Percentiles rank a stretch among this genome's conserved stretches.
Evolutionary conservation across 306 rosid genomes (phyloP).

Genomic region (Fagus sylvatica): DNA sequence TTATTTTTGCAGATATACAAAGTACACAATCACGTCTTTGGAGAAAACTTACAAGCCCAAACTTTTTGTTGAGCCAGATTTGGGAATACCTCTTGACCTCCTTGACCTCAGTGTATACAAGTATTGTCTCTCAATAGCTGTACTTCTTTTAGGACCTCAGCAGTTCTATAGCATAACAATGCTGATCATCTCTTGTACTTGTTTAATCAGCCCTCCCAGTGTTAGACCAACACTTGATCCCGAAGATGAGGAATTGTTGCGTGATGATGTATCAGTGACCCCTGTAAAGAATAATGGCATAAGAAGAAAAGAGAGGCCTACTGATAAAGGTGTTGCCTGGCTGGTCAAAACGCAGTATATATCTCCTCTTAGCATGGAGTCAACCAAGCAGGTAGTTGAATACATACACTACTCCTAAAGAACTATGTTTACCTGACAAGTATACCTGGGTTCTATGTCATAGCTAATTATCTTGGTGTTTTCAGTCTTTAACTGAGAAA

Average conservation of each 20-base stretch:
- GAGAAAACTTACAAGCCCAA: conserved; percentile 95
- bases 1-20: conserved; percentile 64
- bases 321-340: conserved; percentile 99
- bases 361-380: conserved; percentile 92
- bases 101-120: conserved; percentile 98
- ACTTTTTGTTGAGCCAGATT: conserved; percentile 96
- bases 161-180: conserved; percentile 22
- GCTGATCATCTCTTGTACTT: conserved; percentile 33
- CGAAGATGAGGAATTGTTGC: conserved; percentile 93
- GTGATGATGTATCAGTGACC: conserved; percentile 73
- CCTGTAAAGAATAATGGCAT: conserved; percentile 90
- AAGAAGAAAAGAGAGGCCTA: conserved; percentile 87
- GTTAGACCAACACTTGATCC: conserved; percentile 67
- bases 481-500: conserved; percentile 92
- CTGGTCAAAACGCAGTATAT: conserved; percentile 97
- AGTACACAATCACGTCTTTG: conserved; percentile 82
- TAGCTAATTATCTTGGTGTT: conserved; percentile 17
- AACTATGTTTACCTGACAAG: conserved; percentile 21
- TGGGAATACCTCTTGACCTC: conserved; percentile 97
- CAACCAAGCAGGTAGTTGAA: conserved; percentile 76
- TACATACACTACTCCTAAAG: conserved; percentile 7
- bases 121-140: conserved; percentile 47
- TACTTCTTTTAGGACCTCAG: conserved; percentile 21
- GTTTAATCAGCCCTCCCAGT: conserved; percentile 71
- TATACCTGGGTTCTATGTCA: conserved; percentile 21